Evolutionary conservation across 2,329 filamentous ascomycete genomes (phyloP), one percentile per base, ranked within the genome.

Genomic region (Aspergillus arachidicola): DNA sequence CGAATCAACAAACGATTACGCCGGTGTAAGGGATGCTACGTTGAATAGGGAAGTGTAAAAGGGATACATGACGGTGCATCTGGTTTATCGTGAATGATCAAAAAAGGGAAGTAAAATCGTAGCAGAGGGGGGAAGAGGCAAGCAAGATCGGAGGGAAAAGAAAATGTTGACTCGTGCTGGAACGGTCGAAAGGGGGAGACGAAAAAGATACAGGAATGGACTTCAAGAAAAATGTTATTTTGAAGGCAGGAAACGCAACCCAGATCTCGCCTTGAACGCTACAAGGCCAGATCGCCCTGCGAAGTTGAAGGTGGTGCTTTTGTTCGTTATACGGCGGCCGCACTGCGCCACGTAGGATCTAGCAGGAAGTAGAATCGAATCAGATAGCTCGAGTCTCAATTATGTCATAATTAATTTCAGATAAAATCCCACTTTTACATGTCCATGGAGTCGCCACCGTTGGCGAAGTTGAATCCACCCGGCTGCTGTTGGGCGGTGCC

Each of bases 401-500:
- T 55, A 57, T 50, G 28, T 59, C 53, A 65, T 64, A 61, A 60
- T 62, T 60, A 61, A 59, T 66, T 69, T 63, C 60, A 59, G 53
- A 59, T 58, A 60, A 60, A 26, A 64, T 53, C 58, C 64, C 60
- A 45, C 38, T 65, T 79, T 86, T 86, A 90, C 87, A 90, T 92
- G 75, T 91, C 89, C 89, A 91, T 91, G 46, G 87, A 87, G 74
- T 91, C 89, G 69, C 84, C 86, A 66, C 87, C 87, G 74, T 89
- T 84, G 78, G 92, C 92, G 78, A 99, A 99, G 87, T 92, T 97
- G 88, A 98, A 99, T 76, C 91, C 91, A 70, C 91, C 90, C 34
- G 77, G 72, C 73, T 90, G 87, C 75, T 92, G 89, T 73, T 88
- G 84, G 75, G 86, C 88, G 72, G 79, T 82, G 72, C 79, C 84